Base-by-base conservation (phyloP, 768 basidiomycete species). In the Lactifluus hygrophoroides region DNA sequence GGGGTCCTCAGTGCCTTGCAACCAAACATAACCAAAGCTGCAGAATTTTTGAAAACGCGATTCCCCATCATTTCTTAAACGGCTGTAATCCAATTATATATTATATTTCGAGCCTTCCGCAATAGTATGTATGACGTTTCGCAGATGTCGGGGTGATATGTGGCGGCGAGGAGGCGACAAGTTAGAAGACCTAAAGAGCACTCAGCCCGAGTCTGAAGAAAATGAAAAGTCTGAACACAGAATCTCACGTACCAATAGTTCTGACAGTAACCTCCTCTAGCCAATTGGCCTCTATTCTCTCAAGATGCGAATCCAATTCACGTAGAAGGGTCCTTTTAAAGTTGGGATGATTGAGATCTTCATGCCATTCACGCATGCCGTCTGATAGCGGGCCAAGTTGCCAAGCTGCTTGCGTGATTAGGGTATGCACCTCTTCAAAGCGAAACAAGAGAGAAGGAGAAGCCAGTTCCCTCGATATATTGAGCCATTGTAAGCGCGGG, bases 401-500 rank as follows among this genome's bases (percentile, higher is more conserved):
- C 42, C 21, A 43, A 2, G 42, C 42, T 13, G 42, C 42, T 43
- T 43, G 42, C 6, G 42, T 43, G 19, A 43, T 43, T 7, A 43
- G 19, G 2, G 42, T 11, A 21, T 43, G 42, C 4, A 43, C 42
- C 21, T 43, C 42, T 13, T 43, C 42, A 11, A 19, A 16, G 16
- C 42, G 42, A 43, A 43, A 43, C 10, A 21, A 23, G 11, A 43
- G 42, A 23, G 21, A 43, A 5, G 19, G 21, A 6, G 42, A 43
- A 13, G 42, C 42, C 8, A 43, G 4, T 11, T 43, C 42, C 21
- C 42, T 21, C 13, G 42, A 3, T 23, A 43, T 74, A 54, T 81
- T 81, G 38, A 74, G 67, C 79, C 78, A 80, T 51, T 81, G 80
- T 0, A 82, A 58, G 1, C 54, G 64, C 0, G 69, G 56, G 0